Evolutionary conservation across 495 filamentous ascomycete genomes (phyloP).

Genomic region (Penicillium subrubescens): DNA sequence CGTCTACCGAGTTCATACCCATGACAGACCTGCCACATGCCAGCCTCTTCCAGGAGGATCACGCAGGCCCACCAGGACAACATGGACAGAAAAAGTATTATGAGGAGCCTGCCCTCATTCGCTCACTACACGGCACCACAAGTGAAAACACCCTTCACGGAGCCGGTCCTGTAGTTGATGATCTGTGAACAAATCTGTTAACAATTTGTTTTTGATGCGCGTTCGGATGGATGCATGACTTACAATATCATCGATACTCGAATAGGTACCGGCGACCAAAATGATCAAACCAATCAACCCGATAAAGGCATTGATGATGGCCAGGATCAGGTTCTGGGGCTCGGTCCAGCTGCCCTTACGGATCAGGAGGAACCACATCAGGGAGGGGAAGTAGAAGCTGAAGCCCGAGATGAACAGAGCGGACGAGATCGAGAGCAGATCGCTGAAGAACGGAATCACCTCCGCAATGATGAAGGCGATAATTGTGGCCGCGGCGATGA

Average conservation of each 20-base stretch:
- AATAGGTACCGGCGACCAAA: slow-evolving; percentile 59
- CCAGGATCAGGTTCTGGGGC: slow-evolving; percentile 31
- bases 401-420: slow-evolving; percentile 40
- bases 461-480: slow-evolving; percentile 68
- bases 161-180: slow-evolving; percentile 43
- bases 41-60: neutral
- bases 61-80: neutral
- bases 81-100: neutral
- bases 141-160: slow-evolving; percentile 51
- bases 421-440: slow-evolving; percentile 59
- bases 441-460: slow-evolving; percentile 69
- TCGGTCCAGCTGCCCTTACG: slow-evolving; percentile 43
- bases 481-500: slow-evolving; percentile 58
- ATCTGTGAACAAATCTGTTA: slow-evolving; percentile 33
- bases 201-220: neutral
- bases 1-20: neutral
- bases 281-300: slow-evolving; percentile 46
- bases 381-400: slow-evolving; percentile 43
- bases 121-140: slow-evolving; percentile 34
- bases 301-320: slow-evolving; percentile 25
- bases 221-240: slow-evolving; percentile 27
- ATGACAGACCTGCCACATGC: slow-evolving; percentile 1
- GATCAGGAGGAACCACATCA: slow-evolving; percentile 65
- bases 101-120: neutral
- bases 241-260: slow-evolving; percentile 60